phyloP scores from a whole-genome alignment of 116 monocot species.

The Phalaenopsis hybrid region DNA sequence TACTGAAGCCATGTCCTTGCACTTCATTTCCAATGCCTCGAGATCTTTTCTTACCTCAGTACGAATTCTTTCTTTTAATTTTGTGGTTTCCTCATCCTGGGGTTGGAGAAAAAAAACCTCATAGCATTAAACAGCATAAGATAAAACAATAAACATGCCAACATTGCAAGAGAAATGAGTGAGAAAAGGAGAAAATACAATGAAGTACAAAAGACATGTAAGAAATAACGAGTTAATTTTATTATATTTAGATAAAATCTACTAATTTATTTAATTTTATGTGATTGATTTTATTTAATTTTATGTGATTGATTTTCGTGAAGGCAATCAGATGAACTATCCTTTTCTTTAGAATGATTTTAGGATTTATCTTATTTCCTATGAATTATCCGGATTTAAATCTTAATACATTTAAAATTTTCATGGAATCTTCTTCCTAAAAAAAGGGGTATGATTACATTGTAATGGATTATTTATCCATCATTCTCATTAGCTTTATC shows the following conservation, averaged over 20 bases:
- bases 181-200: neutral
- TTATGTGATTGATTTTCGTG: neutral
- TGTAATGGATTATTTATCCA: neutral
- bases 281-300: neutral
- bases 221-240: neutral
- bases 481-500: neutral
- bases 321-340: neutral
- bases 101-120: neutral
- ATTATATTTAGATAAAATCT: too few species aligned
- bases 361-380: neutral
- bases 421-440: neutral
- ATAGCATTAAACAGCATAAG: neutral
- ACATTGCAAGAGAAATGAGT: neutral
- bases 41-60: constrained; percentile 61
- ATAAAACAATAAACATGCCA: neutral
- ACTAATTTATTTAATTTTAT: neutral
- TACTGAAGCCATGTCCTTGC: constrained; percentile 72
- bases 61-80: constrained; percentile 66
- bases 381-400: neutral
- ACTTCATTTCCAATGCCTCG: constrained; percentile 43
- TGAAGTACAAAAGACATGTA: neutral
- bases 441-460: neutral
- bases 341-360: neutral
- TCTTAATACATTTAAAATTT: neutral
- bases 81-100: constrained; percentile 72